Base-by-base conservation (phyloP, 2,329 filamentous ascomycete genomes). In the Didymella glomerata region DNA sequence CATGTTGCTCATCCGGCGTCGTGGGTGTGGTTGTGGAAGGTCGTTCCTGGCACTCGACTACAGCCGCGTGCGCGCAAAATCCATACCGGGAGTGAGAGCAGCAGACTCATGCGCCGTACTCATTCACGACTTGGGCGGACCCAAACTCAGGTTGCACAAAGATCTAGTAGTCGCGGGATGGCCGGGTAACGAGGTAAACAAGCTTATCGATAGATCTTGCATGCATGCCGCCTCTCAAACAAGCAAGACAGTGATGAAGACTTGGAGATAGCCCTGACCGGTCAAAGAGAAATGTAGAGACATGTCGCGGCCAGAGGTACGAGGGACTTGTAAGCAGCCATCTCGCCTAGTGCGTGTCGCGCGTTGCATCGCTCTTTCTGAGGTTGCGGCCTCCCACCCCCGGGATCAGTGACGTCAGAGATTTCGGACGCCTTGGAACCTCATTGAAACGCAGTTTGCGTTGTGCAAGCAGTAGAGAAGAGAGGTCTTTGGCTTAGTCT, bases 1-100 rank as follows among this genome's bases (percentile, higher is more conserved):
- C 77, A 79, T 80, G 27, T 54, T 64, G 52, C n/a, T 38, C 20
- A 59, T 47, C 42, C 60, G 55, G 54, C 36, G 62, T 66, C 63
- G 68, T 66, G 55, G 56, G 48, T 61, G 51, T 38, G 45, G 16
- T 48, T 20, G 32, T 47, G 24, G 14, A 22, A 20, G 24, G 13
- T 16, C 4, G 14, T 44, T 42, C 9, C n/a, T 34, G 25, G 13
- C 18, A 28, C n/a, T 46, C 20, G 42, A 25, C n/a, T 41, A 28
- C n/a, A 13, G 20, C 16, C 16, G 9, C 14, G 22, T 28, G 48
- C 42, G 40, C 40, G 44, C 36, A 14, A 36, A 14, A 4, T 13
- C 13, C 18, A 25, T 32, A 27, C 20, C 28, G 24, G 10, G 16
- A 18, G 4, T 28, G 41, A 20, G 1, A 20, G 34, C n/a, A 41